Evolutionary conservation across 208 protist species (phyloP), one percentile per base, ranked within the genome.

Genomic region (Acanthamoeba comandoni): DNA sequence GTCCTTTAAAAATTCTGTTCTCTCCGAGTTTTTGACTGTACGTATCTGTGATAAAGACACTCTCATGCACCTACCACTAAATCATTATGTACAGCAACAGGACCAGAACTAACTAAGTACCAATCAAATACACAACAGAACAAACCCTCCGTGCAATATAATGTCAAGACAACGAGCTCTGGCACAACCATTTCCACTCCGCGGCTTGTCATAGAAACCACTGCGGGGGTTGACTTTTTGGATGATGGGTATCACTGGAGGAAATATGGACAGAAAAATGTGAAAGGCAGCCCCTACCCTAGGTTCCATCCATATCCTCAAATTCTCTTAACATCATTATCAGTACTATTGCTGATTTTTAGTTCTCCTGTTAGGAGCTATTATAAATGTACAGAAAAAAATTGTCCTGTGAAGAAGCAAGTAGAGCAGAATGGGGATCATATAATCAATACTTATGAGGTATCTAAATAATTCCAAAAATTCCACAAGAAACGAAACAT

Each of bases 391-490:
- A 90, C 84, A 60, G 84, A 90, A 48, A 90, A 90, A 39, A 24
- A 71, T 35, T 90, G 84, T 53, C 84, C 84, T 0, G 84, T 90
- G 2, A 90, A 90, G 48, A 90, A 90, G 13, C 82, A 90, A 49
- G 77, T 86, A 0, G 82, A 90, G 43, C 82, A 73, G 39, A 89
- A 53, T 49, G 80, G 80, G 35, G 52, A 35, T 35, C 58, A 73
- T 39, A 70, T 89, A n/a, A 89, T 89, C 62, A 89, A 89, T 29
- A 89, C 80, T 9, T 89, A 89, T 49, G 80, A 89, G 80, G 80
- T 15, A 62, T n/a, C n/a, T n/a, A 62, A 62, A 62, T n/a, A 62
- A 62, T n/a, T 62, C 17, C 55, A 15, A 62, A n/a, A 62, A 62
- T 19, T 15, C 55, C 17, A n/a, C 55, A n/a, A 62, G n/a, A n/a